Base-by-base conservation (phyloP, 192 early-diverging fungal genomes). In the Coemansia sp. region DNA sequence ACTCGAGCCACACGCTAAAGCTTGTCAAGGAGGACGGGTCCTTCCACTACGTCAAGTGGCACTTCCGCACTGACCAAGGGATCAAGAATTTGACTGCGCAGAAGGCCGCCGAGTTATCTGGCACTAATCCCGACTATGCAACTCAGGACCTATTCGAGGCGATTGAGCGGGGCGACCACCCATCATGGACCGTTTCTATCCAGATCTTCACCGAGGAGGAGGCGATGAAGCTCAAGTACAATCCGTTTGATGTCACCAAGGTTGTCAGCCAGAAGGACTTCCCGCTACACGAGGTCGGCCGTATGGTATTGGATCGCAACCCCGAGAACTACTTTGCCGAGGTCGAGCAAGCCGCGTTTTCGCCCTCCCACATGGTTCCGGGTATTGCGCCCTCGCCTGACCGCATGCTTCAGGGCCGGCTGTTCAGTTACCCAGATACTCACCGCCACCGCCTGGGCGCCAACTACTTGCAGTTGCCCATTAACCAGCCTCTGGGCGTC, bases 241-340 rank as follows among this genome's bases (percentile, higher is more conserved):
- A 92, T 64, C 69, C 86, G 4, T 88, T 93, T 67, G 90, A 92
- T 79, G 85, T 87, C 55, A 90, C 89, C 55, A 76, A 87, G 39
- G 90, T 92, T 61, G 67, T 91, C 59, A 84, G 88, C 67, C 86
- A 92, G 70, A 86, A 88, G 75, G 78, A 88, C 12, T 85, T 80
- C 69, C 88, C 88, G 27, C 69, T 91, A 42, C 84, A 86, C 38
- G 82, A 87, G 67, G 83, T 91, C 53, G 91, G 91, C n/a, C 87
- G 86, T 59, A 80, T 92, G 72, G 85, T 87, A 42, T 76, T 92
- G 20, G 80, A 92, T 85, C 82, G 85, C 72, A 89, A 89, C 77
- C 87, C 88, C 55, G 87, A 88, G 67, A 89, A 92, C 78, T 91
- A 89, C 86, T 90, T 90, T 85, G 85, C 88, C 66, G 87, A 92